A percentile compares a stretch with the other conserved stretches of the same genome.
Evolutionary conservation across 768 basidiomycete species (phyloP).

Genomic region (Suillus weaverae): DNA sequence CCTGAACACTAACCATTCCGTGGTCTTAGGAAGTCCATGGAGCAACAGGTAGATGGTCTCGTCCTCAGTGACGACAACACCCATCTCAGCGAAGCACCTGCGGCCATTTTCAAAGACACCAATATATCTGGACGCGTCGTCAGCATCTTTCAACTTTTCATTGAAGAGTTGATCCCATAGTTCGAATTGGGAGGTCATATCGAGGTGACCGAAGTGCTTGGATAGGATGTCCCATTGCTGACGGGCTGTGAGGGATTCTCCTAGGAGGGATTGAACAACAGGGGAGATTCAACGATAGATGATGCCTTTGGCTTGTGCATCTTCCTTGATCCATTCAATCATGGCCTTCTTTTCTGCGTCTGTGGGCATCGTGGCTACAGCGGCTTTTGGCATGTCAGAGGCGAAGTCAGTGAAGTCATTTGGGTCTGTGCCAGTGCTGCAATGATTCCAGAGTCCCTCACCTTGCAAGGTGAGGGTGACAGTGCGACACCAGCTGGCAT

Average conservation of each 20-base stretch:
- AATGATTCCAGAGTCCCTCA: no score
- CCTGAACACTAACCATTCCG: neutral
- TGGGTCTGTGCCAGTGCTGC: no score
- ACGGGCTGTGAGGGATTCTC: neutral
- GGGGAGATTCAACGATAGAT: neutral
- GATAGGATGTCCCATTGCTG: neutral
- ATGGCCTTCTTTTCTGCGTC: no score
- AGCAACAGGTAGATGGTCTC: neutral
- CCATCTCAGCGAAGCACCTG: neutral
- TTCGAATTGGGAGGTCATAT: neutral
- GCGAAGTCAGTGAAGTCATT: no score
- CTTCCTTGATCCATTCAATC: neutral
- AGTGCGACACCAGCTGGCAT: no score
- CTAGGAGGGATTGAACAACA: neutral
- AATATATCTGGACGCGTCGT: neutral
- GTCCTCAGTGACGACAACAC: neutral
- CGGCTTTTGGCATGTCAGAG: no score
- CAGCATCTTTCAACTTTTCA: neutral
- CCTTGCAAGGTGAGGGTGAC: no score
- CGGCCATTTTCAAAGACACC: neutral
- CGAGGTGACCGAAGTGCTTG: neutral
- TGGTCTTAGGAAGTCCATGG: neutral
- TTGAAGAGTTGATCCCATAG: neutral
- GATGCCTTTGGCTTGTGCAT: slow-evolving; percentile 5
- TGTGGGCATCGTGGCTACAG: no score